phyloP scores from a whole-genome alignment of 176 grass and related monocot species.

The Carex scoparia region DNA sequence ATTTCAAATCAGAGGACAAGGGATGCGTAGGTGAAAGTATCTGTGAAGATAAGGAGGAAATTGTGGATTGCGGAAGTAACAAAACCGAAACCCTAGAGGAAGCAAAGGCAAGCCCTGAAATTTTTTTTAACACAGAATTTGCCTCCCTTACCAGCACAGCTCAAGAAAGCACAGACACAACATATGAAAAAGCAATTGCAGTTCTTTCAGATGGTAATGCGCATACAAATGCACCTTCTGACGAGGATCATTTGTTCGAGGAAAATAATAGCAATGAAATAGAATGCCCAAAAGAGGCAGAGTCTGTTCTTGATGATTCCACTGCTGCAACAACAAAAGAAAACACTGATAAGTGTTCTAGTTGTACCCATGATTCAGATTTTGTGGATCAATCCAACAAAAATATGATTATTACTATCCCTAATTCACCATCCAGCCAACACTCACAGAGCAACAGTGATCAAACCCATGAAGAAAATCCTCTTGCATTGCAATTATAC shows the following conservation, averaged over 20 bases:
- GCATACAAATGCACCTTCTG: not conserved
- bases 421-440: slow-evolving; percentile 30
- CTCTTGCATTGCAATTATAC: slow-evolving; percentile 16
- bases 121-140: not conserved
- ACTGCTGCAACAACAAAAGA: slow-evolving; percentile 23
- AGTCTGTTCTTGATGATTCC: slow-evolving; percentile 17
- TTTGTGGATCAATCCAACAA: not conserved
- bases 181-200: slow-evolving; percentile 23
- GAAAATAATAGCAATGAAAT: slow-evolving; percentile 3
- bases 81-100: slow-evolving; percentile 10
- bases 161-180: slow-evolving; percentile 3
- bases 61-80: slow-evolving; percentile 20
- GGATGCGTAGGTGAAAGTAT: slow-evolving; percentile 20
- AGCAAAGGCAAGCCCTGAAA: slow-evolving; percentile 25
- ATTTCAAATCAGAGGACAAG: slow-evolving; percentile 20
- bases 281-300: not conserved
- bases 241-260: not conserved
- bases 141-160: slow-evolving; percentile 15
- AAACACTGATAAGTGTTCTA: slow-evolving; percentile 35
- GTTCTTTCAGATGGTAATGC: slow-evolving; percentile 10
- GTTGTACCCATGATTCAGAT: not conserved
- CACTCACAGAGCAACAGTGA: slow-evolving; percentile 40
- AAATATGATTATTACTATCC: slow-evolving; percentile 3
- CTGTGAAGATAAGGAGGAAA: slow-evolving; percentile 26
- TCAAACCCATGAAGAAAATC: slow-evolving; percentile 34